These are phyloP conservation scores for Scolecobasidium constrictum DNA, from an alignment of 2,329 filamentous ascomycete species.

Conservation along the genomic window DNA sequence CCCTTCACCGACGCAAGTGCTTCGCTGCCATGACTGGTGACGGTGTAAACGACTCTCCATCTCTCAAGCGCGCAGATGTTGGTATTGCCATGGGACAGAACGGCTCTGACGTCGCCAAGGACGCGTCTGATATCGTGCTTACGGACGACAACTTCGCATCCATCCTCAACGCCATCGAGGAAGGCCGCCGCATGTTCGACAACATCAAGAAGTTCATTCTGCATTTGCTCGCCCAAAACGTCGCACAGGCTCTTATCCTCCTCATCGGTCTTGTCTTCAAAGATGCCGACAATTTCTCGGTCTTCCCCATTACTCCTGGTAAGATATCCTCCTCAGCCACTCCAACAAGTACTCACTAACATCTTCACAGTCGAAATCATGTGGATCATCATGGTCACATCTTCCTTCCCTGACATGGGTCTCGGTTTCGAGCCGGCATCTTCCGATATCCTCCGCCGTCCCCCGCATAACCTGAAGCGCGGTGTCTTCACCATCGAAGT, in stretches of 20 bases:
- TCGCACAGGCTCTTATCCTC: conserved; percentile 72
- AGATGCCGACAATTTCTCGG: conserved; percentile 58
- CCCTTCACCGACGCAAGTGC: conserved; percentile 24
- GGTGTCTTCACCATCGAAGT: conserved; percentile 73
- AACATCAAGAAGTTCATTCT: conserved; percentile 30
- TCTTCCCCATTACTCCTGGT: conserved; percentile 68
- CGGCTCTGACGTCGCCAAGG: conserved; percentile 9
- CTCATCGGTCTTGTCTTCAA: conserved; percentile 76
- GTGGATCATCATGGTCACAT: conserved; percentile 93
- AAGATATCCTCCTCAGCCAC: neutral
- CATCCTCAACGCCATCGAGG: conserved; percentile 29
- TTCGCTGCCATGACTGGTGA: conserved; percentile 34
- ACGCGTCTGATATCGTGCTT: conserved; percentile 28
- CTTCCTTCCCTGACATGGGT: conserved; percentile 77
- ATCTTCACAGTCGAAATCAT: conserved; percentile 57
- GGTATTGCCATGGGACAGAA: conserved; percentile 25
- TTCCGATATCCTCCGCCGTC: conserved; percentile 66
- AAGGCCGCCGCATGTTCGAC: conserved; percentile 29
- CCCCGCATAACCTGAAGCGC: conserved; percentile 48
- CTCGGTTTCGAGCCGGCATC: conserved; percentile 69
- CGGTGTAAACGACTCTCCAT: conserved; percentile 30
- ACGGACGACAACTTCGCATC: conserved; percentile 32
- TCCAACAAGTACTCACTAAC: neutral
- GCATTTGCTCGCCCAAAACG: conserved; percentile 69
- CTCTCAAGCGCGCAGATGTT: conserved; percentile 28